phyloP scores from a whole-genome alignment of 805 yeast species.

The Wickerhamomyces hampshirensis region DNA sequence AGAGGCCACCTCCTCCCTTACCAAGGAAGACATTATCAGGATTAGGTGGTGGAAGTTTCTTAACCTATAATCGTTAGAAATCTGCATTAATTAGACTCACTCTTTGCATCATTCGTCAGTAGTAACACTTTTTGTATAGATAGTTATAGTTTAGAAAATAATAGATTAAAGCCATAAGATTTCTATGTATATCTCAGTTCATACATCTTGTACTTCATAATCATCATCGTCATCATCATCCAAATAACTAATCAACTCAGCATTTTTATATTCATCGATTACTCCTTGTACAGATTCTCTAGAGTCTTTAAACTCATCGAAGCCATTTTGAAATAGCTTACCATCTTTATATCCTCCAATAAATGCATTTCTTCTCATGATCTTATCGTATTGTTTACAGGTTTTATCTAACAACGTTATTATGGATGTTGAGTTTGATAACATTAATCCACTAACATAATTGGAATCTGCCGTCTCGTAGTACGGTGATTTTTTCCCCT shows the following conservation, averaged over 20 bases:
- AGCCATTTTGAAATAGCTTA: constrained; percentile 32
- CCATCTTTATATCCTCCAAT: constrained; percentile 64
- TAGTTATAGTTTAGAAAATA: not conserved
- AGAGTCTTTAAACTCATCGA: constrained; percentile 70
- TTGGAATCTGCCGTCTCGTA: constrained; percentile 29
- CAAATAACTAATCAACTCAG: constrained; percentile 48
- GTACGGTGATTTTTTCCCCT: constrained; percentile 69
- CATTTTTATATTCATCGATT: constrained; percentile 73
- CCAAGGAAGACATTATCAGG: constrained; percentile 13
- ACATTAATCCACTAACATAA: constrained; percentile 72
- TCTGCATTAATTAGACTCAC: too few species aligned
- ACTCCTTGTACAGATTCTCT: constrained; percentile 70
- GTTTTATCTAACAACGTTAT: constrained; percentile 61
- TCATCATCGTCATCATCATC: constrained; percentile 36
- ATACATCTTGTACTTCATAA: constrained; percentile 13
- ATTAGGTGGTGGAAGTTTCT: too few species aligned
- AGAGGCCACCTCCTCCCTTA: constrained; percentile 33
- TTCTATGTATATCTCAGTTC: not conserved
- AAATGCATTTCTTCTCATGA: constrained; percentile 79
- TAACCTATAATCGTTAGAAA: too few species aligned
- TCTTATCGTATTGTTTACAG: constrained; percentile 71
- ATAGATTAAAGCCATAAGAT: not conserved
- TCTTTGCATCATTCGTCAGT: too few species aligned
- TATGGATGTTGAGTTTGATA: constrained; percentile 79
- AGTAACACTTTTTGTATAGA: too few species aligned